These are phyloP conservation scores for Pinus taeda DNA, from an alignment of 75 land plant genomes.

Conservation along the genomic window DNA sequence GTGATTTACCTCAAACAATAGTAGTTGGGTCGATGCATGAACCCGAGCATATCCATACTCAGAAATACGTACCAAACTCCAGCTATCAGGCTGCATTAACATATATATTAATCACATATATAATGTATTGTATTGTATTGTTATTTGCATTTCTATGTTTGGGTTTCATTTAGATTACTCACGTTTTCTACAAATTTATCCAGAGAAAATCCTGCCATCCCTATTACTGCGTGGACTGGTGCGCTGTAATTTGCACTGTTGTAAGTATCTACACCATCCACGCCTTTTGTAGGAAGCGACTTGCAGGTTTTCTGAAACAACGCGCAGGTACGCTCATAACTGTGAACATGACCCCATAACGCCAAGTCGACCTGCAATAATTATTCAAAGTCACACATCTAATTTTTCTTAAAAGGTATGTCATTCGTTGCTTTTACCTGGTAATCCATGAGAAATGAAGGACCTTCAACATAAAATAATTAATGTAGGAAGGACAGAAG, in stretches of 20 bases:
- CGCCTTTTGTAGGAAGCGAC: conserved; percentile 44
- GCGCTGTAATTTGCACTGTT: conserved; percentile 46
- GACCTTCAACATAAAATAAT: too few species aligned
- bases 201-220: conserved; percentile 69
- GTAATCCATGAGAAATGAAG: conserved; percentile 46
- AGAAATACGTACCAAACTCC: conserved; percentile 65
- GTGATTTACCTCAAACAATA: conserved; percentile 40
- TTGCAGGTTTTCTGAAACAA: conserved; percentile 45
- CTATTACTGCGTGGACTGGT: conserved; percentile 70
- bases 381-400: too few species aligned
- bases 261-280: conserved; percentile 58
- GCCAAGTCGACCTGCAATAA: conserved; percentile 73
- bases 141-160: too few species aligned
- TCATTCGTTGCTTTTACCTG: conserved; percentile 24
- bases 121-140: too few species aligned
- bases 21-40: conserved; percentile 33
- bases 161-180: background rate
- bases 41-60: conserved; percentile 59
- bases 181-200: background rate
- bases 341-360: conserved; percentile 83
- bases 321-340: conserved; percentile 82
- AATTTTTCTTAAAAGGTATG: too few species aligned
- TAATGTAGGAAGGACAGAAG: too few species aligned
- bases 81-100: conserved; percentile 34
- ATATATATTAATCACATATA: background rate